Conservation (phyloP, 2,329 filamentous ascomycete genomes). For the Hymenoscyphus albidus region DNA sequence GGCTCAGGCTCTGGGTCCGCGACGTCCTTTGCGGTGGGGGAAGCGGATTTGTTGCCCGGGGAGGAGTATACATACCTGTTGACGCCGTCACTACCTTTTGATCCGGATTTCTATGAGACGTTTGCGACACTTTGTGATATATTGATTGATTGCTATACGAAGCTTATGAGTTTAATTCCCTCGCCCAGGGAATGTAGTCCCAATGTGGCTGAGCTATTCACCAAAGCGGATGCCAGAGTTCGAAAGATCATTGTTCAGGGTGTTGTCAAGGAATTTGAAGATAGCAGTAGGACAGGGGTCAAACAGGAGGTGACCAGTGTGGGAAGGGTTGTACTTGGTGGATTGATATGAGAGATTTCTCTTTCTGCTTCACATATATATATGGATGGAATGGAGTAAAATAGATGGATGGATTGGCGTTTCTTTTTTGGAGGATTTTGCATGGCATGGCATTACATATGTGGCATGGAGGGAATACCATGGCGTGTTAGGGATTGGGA, state of each 20-base stretch:
- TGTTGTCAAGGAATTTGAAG: conserved; percentile 89
- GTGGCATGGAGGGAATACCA: not conserved
- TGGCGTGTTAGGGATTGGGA: conserved; percentile 12
- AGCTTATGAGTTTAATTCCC: conserved; percentile 71
- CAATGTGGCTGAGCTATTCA: conserved; percentile 75
- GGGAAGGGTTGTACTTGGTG: conserved; percentile 83
- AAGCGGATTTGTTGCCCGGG: conserved; percentile 67
- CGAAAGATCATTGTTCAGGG: conserved; percentile 86
- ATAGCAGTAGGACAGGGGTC: conserved; percentile 69
- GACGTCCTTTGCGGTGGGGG: conserved; percentile 50
- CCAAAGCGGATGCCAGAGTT: conserved; percentile 81
- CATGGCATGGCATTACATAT: not conserved
- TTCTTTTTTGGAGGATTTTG: not conserved
- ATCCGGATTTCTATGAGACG: conserved; percentile 95
- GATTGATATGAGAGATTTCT: conserved; percentile 57
- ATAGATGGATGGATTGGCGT: not conserved
- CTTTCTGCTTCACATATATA: conserved; percentile 1
- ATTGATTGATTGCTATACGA: conserved; percentile 85
- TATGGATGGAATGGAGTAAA: conserved; percentile 8
- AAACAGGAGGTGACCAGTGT: conserved; percentile 81
- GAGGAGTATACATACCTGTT: conserved; percentile 86
- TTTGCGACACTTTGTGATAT: conserved; percentile 95
- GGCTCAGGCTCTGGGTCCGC: conserved; percentile 36
- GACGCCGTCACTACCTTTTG: conserved; percentile 90
- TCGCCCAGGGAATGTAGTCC: conserved; percentile 69